Base-by-base conservation (phyloP, 2,329 filamentous ascomycete genomes). In the Endoconidiophora laricicola region DNA sequence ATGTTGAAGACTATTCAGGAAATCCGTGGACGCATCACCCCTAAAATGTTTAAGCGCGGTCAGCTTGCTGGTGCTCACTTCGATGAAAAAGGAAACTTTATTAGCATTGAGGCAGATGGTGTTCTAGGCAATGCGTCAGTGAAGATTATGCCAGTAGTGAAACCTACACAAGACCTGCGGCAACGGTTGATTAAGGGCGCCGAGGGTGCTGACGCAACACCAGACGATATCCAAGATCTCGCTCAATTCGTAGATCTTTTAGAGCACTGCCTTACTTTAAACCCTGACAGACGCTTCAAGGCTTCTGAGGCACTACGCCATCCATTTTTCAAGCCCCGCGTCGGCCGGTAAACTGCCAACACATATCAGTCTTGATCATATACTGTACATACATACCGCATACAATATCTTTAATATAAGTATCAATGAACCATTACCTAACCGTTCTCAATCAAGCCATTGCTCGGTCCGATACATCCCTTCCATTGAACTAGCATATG, bases 1-100 rank as follows among this genome's bases (percentile, higher is more conserved):
- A 98, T 98, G 91, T 76, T 98, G 54, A 84, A 86, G 55, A 81
- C 83, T 18, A 94, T 98, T 58, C 94, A 95, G 80, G 90, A 98
- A 62, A 87, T 90, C 58, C 81, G 93, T 44, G 91, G 91, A 59
- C 93, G 88, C 65, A 81, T 95, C 55, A 88, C 86, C 26, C 79
- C 83, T 44, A 95, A 95, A 65, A 72, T 95, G 55, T 80, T 94
- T 59, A 86, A 86, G 58, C 82, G 83, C 48, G 86, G 88, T 2
- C 74, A 86, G 56, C 73, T 93, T 54, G 78, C 81, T 12, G 73
- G 74, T 40, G 69, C 81, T 60, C 85, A 94, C 64, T 95, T 94
- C 63, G 85, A 94, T 61, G 83, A 87, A 51, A 71, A 82, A 65
- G 75, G 84, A 55, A 86, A 86, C 59, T 96, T 94, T 64, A 72